Conservation (phyloP, 495 filamentous ascomycete genomes). For the Hypomontagnella monticulosa region DNA sequence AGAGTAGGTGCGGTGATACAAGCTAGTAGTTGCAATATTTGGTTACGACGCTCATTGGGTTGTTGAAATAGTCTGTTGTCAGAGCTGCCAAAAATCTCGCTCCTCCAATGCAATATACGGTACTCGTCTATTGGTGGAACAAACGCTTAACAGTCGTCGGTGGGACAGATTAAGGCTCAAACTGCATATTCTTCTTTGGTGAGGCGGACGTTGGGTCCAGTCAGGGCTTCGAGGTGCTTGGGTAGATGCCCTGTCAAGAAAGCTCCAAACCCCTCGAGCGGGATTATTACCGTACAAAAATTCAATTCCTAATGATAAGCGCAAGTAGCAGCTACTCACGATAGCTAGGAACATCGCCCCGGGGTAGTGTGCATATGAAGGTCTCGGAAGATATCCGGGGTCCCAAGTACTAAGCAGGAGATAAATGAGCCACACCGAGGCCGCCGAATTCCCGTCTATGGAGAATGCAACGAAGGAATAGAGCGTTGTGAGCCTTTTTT, state of each 20-base stretch:
- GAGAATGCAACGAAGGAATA: constrained; percentile 18
- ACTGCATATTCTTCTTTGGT: constrained; percentile 29
- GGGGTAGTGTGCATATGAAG: constrained; percentile 12
- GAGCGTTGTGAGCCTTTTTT: constrained; percentile 1
- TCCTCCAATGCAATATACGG: constrained; percentile 16
- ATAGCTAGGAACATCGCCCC: constrained; percentile 25
- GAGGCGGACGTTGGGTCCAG: constrained; percentile 32
- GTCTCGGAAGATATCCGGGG: constrained; percentile 24
- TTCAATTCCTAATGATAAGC: constrained; percentile 25
- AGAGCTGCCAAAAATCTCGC: constrained; percentile 22
- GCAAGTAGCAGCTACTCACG: constrained; percentile 11
- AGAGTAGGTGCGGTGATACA: constrained; percentile 38
- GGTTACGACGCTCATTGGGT: constrained; percentile 24
- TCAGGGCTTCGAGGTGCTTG: constrained; percentile 27
- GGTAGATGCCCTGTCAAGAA: constrained; percentile 15
- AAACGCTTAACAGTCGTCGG: constrained; percentile 16
- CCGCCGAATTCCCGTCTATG: constrained; percentile 17
- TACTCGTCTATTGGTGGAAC: constrained; percentile 26
- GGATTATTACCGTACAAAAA: constrained; percentile 17
- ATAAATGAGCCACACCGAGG: constrained; percentile 34
- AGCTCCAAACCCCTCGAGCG: constrained; percentile 20
- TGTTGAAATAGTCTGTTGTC: constrained; percentile 29
- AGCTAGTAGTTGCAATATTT: constrained; percentile 10
- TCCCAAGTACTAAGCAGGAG: constrained; percentile 9
- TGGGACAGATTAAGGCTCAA: constrained; percentile 39